Evolutionary conservation across 768 basidiomycete genomes (phyloP).

Genomic region (Pleurotus sapidus): DNA sequence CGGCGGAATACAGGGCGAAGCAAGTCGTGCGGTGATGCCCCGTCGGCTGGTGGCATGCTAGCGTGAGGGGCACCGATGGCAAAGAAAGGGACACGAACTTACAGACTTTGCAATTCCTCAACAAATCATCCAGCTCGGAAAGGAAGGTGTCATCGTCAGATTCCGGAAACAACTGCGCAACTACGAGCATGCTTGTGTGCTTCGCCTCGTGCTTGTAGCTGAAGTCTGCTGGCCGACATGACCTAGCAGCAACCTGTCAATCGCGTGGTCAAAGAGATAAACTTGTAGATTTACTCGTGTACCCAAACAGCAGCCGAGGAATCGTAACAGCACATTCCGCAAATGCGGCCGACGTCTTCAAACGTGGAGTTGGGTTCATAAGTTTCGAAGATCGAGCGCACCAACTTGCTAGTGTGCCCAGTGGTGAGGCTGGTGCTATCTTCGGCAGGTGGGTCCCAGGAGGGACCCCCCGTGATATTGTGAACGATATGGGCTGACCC

Average conservation of each 20-base stretch:
- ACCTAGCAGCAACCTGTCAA: constrained; percentile 32
- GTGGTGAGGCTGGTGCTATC: constrained; percentile 27
- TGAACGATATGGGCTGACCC: constrained; percentile 68
- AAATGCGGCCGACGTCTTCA: constrained; percentile 57
- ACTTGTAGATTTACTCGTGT: constrained; percentile 58
- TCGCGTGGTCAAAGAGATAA: background rate
- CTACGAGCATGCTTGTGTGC: constrained; percentile 50
- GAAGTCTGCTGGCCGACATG: constrained; percentile 64
- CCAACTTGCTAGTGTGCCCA: constrained; percentile 43
- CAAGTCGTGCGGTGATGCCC: constrained; percentile 44
- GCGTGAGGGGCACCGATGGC: background rate
- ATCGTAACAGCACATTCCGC: constrained; percentile 62
- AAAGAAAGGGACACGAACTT: constrained; percentile 8
- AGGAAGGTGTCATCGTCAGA: constrained; percentile 30
- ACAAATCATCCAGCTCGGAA: constrained; percentile 25
- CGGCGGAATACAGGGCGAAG: constrained; percentile 52
- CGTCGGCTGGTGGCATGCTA: constrained; percentile 25
- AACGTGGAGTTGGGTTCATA: constrained; percentile 38
- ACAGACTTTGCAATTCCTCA: constrained; percentile 31
- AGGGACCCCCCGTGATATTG: constrained; percentile 45
- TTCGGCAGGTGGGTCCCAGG: constrained; percentile 25
- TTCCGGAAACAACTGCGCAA: constrained; percentile 55
- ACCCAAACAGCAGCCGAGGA: constrained; percentile 59
- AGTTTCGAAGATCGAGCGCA: constrained; percentile 48
- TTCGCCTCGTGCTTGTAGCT: constrained; percentile 81